phyloP scores from a whole-genome alignment of 306 rosid genomes.

The Vicia sativa region DNA sequence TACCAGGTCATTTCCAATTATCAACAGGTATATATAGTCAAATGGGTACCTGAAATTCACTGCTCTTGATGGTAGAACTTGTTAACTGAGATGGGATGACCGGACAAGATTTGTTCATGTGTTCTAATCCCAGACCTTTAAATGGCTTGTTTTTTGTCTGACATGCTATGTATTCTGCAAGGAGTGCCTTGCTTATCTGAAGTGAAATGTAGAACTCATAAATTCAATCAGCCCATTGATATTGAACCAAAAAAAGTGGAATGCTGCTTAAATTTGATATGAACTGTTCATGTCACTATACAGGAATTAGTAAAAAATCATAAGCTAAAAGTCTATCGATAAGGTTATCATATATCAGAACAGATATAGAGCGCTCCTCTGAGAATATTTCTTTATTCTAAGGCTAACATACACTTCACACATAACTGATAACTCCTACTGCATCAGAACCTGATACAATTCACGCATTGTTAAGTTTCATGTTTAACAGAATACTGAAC shows the following conservation, averaged over 20 bases:
- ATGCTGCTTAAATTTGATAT: slow-evolving; percentile 26
- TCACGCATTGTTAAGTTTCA: not conserved
- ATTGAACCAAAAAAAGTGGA: slow-evolving; percentile 1
- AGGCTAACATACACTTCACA: not conserved
- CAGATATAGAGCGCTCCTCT: not conserved
- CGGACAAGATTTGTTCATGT: slow-evolving; percentile 79
- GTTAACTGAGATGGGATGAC: slow-evolving; percentile 68
- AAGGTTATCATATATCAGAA: slow-evolving; percentile 13
- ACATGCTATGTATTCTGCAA: slow-evolving; percentile 61
- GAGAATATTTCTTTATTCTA: not conserved
- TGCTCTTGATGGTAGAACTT: slow-evolving; percentile 57
- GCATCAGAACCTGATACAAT: not conserved
- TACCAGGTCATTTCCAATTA: slow-evolving; percentile 8
- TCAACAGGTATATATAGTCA: slow-evolving; percentile 11
- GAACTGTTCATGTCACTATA: slow-evolving; percentile 26
- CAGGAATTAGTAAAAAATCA: not conserved
- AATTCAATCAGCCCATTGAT: slow-evolving; percentile 19
- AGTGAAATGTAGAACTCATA: slow-evolving; percentile 31
- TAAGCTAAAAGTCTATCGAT: slow-evolving; percentile 13
- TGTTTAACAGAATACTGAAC: slow-evolving; percentile 3
- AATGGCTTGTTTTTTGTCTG: slow-evolving; percentile 70
- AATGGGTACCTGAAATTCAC: slow-evolving; percentile 75
- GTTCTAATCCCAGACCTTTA: slow-evolving; percentile 79
- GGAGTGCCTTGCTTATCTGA: slow-evolving; percentile 95
- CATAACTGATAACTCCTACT: not conserved